phyloP scores from a whole-genome alignment of 768 basidiomycete species.

The Ephemerocybe angulata region DNA sequence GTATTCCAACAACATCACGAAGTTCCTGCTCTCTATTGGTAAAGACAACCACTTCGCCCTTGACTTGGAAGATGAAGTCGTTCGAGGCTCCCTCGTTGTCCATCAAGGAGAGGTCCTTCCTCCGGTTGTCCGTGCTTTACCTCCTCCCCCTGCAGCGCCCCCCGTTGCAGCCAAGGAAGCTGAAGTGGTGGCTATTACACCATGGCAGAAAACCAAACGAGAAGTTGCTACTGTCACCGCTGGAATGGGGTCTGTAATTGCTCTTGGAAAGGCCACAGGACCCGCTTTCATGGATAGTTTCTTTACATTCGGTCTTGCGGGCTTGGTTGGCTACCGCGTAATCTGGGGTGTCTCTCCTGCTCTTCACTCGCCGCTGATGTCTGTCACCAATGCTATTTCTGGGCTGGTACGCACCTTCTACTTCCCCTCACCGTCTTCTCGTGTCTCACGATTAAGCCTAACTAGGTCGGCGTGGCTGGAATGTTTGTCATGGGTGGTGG shows the following conservation, averaged over 20 bases:
- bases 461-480: conserved; percentile 72
- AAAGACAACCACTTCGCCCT: conserved; percentile 59
- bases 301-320: conserved; percentile 85
- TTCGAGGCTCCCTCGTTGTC: conserved; percentile 74
- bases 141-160: conserved; percentile 53
- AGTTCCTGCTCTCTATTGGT: conserved; percentile 80
- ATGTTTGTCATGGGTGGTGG: conserved; percentile 91
- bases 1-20: conserved; percentile 89
- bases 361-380: conserved; percentile 87
- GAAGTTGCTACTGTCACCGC: conserved; percentile 73
- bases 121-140: conserved; percentile 64
- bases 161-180: conserved; percentile 45
- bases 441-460: neutral
- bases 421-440: neutral
- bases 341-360: conserved; percentile 90
- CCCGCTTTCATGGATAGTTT: conserved; percentile 86
- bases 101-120: conserved; percentile 64
- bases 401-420: conserved; percentile 42
- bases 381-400: conserved; percentile 86
- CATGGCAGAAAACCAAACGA: conserved; percentile 77
- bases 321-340: conserved; percentile 73
- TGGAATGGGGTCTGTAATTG: conserved; percentile 71
- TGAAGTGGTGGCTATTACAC: conserved; percentile 63
- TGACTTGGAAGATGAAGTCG: conserved; percentile 79
- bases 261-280: conserved; percentile 75